These are phyloP conservation scores for Tetrahymena malaccensis DNA, from an alignment of 73 alveolate genomes.

Conservation along the genomic window DNA sequence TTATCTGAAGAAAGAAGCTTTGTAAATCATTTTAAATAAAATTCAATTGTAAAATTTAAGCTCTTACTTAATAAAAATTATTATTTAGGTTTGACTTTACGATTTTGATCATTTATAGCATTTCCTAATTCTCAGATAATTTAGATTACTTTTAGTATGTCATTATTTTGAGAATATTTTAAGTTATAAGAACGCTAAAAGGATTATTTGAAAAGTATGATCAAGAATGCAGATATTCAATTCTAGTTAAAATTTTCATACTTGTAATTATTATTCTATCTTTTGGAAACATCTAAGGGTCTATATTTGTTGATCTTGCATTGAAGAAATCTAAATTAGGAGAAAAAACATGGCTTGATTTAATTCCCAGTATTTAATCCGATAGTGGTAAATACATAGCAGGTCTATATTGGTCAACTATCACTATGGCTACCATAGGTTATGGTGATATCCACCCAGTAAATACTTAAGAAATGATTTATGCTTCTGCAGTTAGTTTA, in stretches of 20 bases:
- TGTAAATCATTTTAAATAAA: background rate
- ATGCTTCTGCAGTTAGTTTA: conserved; percentile 60
- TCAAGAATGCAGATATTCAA: background rate
- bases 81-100: background rate
- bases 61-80: background rate
- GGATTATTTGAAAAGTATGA: background rate
- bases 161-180: background rate
- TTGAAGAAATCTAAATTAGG: background rate
- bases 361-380: background rate
- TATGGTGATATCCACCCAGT: conserved; percentile 86
- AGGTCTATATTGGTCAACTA: conserved; percentile 67
- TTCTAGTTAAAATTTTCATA: background rate
- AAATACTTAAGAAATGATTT: conserved; percentile 58
- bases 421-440: conserved; percentile 85
- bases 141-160: background rate
- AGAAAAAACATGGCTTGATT: background rate
- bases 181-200: background rate
- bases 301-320: background rate
- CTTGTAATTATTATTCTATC: background rate
- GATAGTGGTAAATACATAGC: conserved; percentile 36
- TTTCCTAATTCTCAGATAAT: background rate
- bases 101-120: background rate
- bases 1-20: background rate
- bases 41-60: background rate
- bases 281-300: background rate